Conservation (phyloP, 1,284 basidiomycete genomes). For the Ustilago trichophora region DNA sequence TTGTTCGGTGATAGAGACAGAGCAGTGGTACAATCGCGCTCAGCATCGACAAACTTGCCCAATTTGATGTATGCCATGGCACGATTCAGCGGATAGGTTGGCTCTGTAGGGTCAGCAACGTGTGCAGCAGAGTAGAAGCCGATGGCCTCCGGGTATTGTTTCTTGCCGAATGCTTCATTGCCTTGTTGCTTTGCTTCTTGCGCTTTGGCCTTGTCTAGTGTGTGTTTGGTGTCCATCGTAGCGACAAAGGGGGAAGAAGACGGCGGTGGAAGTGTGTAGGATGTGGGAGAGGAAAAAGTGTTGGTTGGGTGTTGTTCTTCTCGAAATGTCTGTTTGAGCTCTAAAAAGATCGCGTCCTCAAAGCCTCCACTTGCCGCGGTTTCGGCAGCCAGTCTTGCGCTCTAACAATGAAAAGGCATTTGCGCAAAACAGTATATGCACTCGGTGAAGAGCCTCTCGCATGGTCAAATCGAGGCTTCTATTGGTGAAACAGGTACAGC, state of each 20-base stretch:
- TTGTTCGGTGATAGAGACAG: constrained; percentile 22
- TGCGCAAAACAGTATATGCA: no score
- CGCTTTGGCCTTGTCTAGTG: constrained; percentile 14
- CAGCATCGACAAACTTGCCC: constrained; percentile 30
- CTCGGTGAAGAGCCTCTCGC: no score
- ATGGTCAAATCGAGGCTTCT: no score
- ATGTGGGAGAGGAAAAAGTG: not conserved
- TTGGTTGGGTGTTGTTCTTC: not conserved
- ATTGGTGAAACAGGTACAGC: no score
- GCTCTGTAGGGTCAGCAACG: constrained; percentile 24
- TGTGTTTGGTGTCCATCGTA: not conserved
- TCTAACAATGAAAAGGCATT: not conserved
- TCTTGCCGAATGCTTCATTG: constrained; percentile 26
- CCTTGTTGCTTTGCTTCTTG: constrained; percentile 23
- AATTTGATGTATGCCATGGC: constrained; percentile 46
- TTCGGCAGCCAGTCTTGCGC: not conserved
- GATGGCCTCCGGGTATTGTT: constrained; percentile 28
- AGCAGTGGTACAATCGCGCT: constrained; percentile 27
- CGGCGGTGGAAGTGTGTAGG: no score
- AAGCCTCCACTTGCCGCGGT: constrained; percentile 1
- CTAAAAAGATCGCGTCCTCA: not conserved
- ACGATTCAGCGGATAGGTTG: constrained; percentile 33
- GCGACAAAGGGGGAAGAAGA: no score
- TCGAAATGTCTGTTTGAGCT: not conserved
- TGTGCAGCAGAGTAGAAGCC: constrained; percentile 29